phyloP scores from a whole-genome alignment of 1,284 basidiomycete species.

The Pseudozyma sp. region DNA sequence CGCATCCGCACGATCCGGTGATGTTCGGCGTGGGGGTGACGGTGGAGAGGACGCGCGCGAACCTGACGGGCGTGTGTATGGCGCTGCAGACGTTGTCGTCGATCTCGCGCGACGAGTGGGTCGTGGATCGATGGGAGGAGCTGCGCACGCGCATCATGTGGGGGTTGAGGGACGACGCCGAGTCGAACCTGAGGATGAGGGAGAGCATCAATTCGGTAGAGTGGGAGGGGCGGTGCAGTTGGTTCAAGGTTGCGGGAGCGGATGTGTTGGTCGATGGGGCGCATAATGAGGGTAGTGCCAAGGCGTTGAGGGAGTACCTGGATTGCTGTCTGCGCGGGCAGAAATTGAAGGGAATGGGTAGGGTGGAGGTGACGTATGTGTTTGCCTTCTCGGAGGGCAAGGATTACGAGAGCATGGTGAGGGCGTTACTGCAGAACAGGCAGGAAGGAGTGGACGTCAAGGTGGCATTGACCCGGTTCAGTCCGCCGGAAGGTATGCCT shows the following conservation, averaged over 20 bases:
- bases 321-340: slow-evolving; percentile 61
- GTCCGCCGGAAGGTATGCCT: slow-evolving; percentile 67
- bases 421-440: slow-evolving; percentile 28
- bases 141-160: slow-evolving; percentile 59
- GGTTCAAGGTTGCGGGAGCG: slow-evolving; percentile 68
- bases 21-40: slow-evolving; percentile 25
- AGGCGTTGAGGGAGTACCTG: slow-evolving; percentile 79
- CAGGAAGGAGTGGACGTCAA: slow-evolving; percentile 32
- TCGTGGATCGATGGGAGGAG: slow-evolving; percentile 50
- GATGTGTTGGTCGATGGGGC: slow-evolving; percentile 85
- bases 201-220: slow-evolving; percentile 38
- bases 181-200: slow-evolving; percentile 33
- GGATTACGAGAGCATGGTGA: slow-evolving; percentile 55
- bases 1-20: slow-evolving; percentile 48
- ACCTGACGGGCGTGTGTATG: slow-evolving; percentile 55
- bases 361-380: slow-evolving; percentile 51
- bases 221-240: slow-evolving; percentile 90
- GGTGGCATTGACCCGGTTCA: slow-evolving; percentile 59
- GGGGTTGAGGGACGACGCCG: slow-evolving; percentile 46
- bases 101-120: slow-evolving; percentile 61
- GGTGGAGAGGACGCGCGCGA: slow-evolving; percentile 55
- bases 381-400: slow-evolving; percentile 64
- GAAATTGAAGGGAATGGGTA: slow-evolving; percentile 5
- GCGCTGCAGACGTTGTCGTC: slow-evolving; percentile 63
- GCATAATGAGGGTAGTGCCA: slow-evolving; percentile 88